phyloP scores from a whole-genome alignment of 2,329 filamentous ascomycete genomes.

The Epicoccum nigrum region DNA sequence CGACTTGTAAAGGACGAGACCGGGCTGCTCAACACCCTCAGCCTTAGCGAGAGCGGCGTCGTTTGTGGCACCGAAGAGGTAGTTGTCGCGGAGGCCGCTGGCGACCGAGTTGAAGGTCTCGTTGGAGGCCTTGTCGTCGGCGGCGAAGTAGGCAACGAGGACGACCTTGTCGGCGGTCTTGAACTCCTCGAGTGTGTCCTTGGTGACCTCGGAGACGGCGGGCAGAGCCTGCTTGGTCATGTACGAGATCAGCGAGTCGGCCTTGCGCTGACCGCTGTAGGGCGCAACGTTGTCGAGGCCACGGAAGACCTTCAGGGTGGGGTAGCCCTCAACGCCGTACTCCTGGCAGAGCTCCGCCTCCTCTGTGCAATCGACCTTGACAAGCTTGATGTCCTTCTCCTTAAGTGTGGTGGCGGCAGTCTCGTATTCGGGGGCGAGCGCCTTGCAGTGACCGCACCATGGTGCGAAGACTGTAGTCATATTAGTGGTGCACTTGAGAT shows the following conservation, averaged over 20 bases:
- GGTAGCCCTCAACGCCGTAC: conserved; percentile 95
- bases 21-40: conserved; percentile 85
- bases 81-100: conserved; percentile 80
- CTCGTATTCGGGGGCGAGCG: conserved; percentile 91
- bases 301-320: conserved; percentile 98
- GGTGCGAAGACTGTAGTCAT: conserved; percentile 78
- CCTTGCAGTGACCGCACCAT: conserved; percentile 99
- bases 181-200: conserved; percentile 89
- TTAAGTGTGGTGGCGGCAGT: conserved; percentile 82
- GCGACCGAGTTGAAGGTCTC: conserved; percentile 81
- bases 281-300: conserved; percentile 79
- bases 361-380: conserved; percentile 93
- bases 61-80: conserved; percentile 87
- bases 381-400: conserved; percentile 84
- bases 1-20: conserved; percentile 92
- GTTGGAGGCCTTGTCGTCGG: conserved; percentile 82
- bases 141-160: conserved; percentile 83
- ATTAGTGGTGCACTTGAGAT: conserved; percentile 40
- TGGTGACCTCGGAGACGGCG: conserved; percentile 81
- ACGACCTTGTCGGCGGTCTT: conserved; percentile 98
- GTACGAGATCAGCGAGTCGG: conserved; percentile 77
- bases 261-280: conserved; percentile 90
- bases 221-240: conserved; percentile 99
- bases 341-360: conserved; percentile 89
- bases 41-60: conserved; percentile 85